Conservation (phyloP, 2,329 filamentous ascomycete species). For the Penicillium sp. region DNA sequence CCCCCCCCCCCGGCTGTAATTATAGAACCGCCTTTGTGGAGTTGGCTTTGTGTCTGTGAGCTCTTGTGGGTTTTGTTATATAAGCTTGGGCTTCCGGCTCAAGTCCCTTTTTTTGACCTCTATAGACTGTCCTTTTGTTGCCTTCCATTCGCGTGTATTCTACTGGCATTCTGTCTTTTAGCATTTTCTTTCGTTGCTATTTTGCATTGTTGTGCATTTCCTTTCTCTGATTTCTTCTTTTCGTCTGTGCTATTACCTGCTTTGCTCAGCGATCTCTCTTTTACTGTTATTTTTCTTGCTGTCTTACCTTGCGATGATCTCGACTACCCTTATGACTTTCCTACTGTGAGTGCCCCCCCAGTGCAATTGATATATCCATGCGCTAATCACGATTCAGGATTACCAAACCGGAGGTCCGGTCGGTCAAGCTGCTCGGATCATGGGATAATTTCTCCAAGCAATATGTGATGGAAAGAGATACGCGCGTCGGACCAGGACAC, state of each 20-base stretch:
- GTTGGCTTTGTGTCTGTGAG: conserved; percentile 8
- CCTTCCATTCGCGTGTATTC: conserved; percentile 7
- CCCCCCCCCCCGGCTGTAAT: conserved; percentile 16
- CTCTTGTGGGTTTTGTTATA: not conserved
- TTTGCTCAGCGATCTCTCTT: conserved; percentile 7
- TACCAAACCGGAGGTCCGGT: conserved; percentile 46
- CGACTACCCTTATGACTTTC: conserved; percentile 40
- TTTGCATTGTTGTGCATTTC: conserved; percentile 6
- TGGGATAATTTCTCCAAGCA: conserved; percentile 89
- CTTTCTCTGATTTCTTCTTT: conserved; percentile 1
- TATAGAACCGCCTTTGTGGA: conserved; percentile 23
- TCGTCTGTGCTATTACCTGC: not conserved
- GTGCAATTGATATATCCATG: not conserved
- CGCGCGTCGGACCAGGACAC: conserved; percentile 68
- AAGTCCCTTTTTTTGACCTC: not conserved
- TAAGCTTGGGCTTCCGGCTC: not conserved
- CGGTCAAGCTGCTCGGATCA: conserved; percentile 80
- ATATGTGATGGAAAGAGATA: conserved; percentile 80
- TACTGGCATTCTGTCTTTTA: conserved; percentile 7
- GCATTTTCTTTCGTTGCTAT: conserved; percentile 10
- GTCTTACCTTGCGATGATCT: conserved; percentile 28
- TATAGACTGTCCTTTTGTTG: conserved; percentile 9
- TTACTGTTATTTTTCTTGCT: conserved; percentile 8
- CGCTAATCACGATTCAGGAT: conserved; percentile 29
- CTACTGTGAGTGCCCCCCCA: conserved; percentile 31